These are phyloP conservation scores for Williopsis jadinii DNA, from an alignment of 1,139 yeast genomes.

Conservation along the genomic window DNA sequence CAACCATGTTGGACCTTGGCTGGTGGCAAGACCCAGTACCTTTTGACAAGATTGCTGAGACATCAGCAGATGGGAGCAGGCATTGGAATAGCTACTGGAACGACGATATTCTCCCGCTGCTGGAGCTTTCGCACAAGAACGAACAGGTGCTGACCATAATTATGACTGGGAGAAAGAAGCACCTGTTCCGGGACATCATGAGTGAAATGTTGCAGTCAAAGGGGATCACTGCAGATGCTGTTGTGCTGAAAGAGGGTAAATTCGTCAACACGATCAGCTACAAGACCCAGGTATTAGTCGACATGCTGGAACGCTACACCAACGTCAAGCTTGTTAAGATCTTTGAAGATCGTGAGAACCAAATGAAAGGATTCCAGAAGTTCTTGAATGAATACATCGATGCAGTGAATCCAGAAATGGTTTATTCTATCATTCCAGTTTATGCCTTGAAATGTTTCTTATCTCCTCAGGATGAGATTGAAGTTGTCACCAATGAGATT, in stretches of 20 bases:
- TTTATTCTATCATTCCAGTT: conserved; percentile 25
- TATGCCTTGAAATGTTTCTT: conserved; percentile 21
- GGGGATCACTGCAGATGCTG: conserved; percentile 30
- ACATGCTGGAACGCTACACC: conserved; percentile 26
- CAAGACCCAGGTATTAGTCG: conserved; percentile 30
- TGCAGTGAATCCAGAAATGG: conserved; percentile 20
- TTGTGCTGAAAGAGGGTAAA: conserved; percentile 29
- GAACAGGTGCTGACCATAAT: conserved; percentile 30
- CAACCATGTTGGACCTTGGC: conserved; percentile 30
- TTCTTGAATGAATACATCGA: conserved; percentile 25
- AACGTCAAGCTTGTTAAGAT: conserved; percentile 27
- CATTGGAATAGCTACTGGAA: conserved; percentile 38
- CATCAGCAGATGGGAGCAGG: conserved; percentile 17
- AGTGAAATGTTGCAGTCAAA: conserved; percentile 23
- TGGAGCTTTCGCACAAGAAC: conserved; percentile 27
- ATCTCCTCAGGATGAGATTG: conserved; percentile 27
- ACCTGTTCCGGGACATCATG: conserved; percentile 24
- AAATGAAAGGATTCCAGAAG: conserved; percentile 28
- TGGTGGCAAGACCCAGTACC: conserved; percentile 38
- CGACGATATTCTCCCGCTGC: conserved; percentile 29
- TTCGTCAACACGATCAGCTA: conserved; percentile 28
- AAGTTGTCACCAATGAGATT: conserved; percentile 24
- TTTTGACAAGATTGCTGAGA: conserved; percentile 18
- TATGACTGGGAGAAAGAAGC: conserved; percentile 34
- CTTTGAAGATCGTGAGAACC: conserved; percentile 36